These are phyloP conservation scores for Cercospora janseana DNA, from an alignment of 2,329 filamentous ascomycete species.

Conservation along the genomic window DNA sequence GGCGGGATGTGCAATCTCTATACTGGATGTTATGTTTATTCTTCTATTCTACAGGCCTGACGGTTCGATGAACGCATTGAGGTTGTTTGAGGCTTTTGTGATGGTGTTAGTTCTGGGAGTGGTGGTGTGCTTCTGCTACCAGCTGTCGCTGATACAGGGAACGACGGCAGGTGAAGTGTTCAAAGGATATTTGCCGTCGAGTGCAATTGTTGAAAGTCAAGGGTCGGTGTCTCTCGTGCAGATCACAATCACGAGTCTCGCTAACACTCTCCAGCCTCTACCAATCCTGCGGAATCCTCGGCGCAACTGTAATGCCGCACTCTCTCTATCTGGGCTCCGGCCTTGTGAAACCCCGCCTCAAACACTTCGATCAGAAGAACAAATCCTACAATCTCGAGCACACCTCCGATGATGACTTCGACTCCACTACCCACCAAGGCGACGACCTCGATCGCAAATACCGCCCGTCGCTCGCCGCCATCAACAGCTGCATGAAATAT, in stretches of 20 bases:
- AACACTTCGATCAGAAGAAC: conserved; percentile 60
- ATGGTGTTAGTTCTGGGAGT: conserved; percentile 64
- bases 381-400: conserved; percentile 48
- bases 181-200: conserved; percentile 63
- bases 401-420: conserved; percentile 32
- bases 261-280: conserved; percentile 48
- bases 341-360: conserved; percentile 65
- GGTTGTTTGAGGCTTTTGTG: conserved; percentile 65
- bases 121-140: conserved; percentile 68
- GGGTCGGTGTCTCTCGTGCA: conserved; percentile 43
- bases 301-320: conserved; percentile 72
- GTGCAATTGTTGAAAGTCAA: conserved; percentile 56
- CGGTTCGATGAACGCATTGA: conserved; percentile 56
- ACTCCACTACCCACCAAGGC: too few relatives aligned
- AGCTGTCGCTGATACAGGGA: conserved; percentile 61
- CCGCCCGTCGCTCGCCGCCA: conserved; percentile 42
- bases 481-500: conserved; percentile 42
- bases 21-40: conserved; percentile 66
- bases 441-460: conserved; percentile 33
- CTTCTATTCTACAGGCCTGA: conserved; percentile 64
- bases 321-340: conserved; percentile 67
- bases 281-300: conserved; percentile 72
- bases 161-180: conserved; percentile 61
- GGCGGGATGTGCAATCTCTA: conserved; percentile 66
- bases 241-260: background rate